These are phyloP conservation scores for Pseudogymnoascus sp. DNA, from an alignment of 2,329 filamentous ascomycete species.

Conservation along the genomic window DNA sequence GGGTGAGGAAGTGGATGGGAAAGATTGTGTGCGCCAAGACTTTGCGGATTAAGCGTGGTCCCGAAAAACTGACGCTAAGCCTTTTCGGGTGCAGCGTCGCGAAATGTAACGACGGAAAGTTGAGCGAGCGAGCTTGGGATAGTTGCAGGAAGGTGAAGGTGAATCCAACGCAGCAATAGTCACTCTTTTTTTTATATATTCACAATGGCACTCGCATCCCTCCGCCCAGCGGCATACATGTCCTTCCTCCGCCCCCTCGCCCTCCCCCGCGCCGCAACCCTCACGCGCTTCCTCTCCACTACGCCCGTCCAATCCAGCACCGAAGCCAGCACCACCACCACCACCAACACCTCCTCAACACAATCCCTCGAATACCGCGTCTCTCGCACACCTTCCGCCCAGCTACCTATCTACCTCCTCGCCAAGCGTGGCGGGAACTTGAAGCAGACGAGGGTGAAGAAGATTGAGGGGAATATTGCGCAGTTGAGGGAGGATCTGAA, in stretches of 20 bases:
- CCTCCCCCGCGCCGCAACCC: conserved; percentile 26
- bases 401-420: conserved; percentile 71
- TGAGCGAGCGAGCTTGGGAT: background rate
- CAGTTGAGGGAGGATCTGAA: conserved; percentile 60
- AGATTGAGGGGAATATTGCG: conserved; percentile 66
- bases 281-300: conserved; percentile 26
- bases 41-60: conserved; percentile 7
- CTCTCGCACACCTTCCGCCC: conserved; percentile 60
- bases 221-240: conserved; percentile 15
- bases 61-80: background rate
- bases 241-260: conserved; percentile 30
- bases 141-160: background rate
- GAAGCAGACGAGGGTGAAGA: conserved; percentile 68
- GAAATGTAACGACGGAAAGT: background rate
- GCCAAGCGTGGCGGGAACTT: conserved; percentile 70
- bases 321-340: too few relatives aligned
- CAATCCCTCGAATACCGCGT: conserved; percentile 50
- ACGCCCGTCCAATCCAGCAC: conserved; percentile 15
- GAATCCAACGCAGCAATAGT: background rate
- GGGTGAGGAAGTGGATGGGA: conserved; percentile 18
- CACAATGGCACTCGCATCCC: background rate
- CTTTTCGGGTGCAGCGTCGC: background rate
- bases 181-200: background rate
- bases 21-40: conserved; percentile 16
- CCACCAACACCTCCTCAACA: too few relatives aligned